Percentiles rank a stretch among this genome's conserved stretches.
Evolutionary conservation across 805 yeast genomes (phyloP).

Genomic region (Cyberlindnera nakhonratchasimensis): DNA sequence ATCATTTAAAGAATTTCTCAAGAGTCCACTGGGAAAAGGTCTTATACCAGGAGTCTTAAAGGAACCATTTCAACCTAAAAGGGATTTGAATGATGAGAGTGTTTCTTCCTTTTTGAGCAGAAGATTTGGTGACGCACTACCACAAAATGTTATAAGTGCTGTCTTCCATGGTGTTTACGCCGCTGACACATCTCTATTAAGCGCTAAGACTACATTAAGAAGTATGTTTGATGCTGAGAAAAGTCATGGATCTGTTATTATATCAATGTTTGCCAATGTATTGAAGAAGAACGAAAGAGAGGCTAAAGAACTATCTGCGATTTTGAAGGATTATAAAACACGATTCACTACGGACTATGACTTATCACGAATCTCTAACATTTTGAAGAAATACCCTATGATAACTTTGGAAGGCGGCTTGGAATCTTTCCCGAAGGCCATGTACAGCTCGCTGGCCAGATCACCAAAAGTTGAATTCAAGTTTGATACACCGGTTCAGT

Average conservation of each 20-base stretch:
- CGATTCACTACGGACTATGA: constrained; percentile 41
- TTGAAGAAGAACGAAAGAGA: constrained; percentile 8
- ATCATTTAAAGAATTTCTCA: constrained; percentile 34
- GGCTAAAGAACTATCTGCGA: constrained; percentile 26
- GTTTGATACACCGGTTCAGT: constrained; percentile 27
- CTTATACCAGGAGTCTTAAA: constrained; percentile 41
- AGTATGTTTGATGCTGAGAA: constrained; percentile 54
- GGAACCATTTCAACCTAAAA: constrained; percentile 45
- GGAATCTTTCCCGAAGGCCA: constrained; percentile 44
- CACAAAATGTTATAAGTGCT: constrained; percentile 71
- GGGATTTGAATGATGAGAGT: constrained; percentile 55
- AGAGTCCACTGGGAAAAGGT: constrained; percentile 43
- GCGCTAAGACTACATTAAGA: constrained; percentile 61
- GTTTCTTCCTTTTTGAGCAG: constrained; percentile 64
- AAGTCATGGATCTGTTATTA: constrained; percentile 54
- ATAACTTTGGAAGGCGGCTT: constrained; percentile 56
- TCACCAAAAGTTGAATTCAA: constrained; percentile 41
- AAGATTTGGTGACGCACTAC: constrained; percentile 55
- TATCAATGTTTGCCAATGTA: constrained; percentile 36
- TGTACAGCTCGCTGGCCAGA: constrained; percentile 36
- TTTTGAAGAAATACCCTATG: constrained; percentile 57
- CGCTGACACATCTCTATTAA: constrained; percentile 66
- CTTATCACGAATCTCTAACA: constrained; percentile 29
- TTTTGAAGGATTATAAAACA: constrained; percentile 37
- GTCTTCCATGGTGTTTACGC: constrained; percentile 88